Conservation (phyloP, 192 early-diverging fungal genomes). For the Allomyces arbusculus region DNA sequence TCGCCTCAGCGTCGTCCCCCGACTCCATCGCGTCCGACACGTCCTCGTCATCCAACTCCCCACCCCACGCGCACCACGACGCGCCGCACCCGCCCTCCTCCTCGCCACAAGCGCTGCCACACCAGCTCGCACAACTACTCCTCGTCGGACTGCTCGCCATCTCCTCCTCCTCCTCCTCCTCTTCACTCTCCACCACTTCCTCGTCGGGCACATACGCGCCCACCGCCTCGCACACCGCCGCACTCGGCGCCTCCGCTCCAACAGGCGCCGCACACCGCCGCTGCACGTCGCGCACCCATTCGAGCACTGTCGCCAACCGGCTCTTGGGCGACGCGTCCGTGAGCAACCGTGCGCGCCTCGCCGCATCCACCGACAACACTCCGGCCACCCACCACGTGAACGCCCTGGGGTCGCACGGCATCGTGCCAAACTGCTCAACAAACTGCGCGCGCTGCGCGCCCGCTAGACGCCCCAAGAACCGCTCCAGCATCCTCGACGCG, state of each 20-base stretch:
- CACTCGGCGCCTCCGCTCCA: too few species aligned
- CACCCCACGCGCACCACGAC: too few species aligned
- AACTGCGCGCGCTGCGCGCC: not conserved
- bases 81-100: too few species aligned
- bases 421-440: conserved; percentile 12
- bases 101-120: too few species aligned
- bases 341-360: conserved; percentile 19
- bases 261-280: too few species aligned
- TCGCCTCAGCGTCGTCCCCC: too few species aligned
- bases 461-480: not conserved
- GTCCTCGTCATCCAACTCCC: too few species aligned
- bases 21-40: too few species aligned
- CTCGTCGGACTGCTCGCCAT: not conserved
- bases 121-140: too few species aligned
- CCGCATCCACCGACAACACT: conserved; percentile 20
- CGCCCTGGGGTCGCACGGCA: conserved; percentile 14
- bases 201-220: too few species aligned
- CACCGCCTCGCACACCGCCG: too few species aligned
- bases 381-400: conserved; percentile 30
- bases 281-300: conserved; percentile 23
- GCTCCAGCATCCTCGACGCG: not conserved
- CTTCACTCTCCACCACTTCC: not conserved
- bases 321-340: conserved; percentile 16
- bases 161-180: not conserved
- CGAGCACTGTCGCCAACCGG: conserved; percentile 16